Conservation (phyloP, 2,329 filamentous ascomycete species). For the Apiospora marii region DNA sequence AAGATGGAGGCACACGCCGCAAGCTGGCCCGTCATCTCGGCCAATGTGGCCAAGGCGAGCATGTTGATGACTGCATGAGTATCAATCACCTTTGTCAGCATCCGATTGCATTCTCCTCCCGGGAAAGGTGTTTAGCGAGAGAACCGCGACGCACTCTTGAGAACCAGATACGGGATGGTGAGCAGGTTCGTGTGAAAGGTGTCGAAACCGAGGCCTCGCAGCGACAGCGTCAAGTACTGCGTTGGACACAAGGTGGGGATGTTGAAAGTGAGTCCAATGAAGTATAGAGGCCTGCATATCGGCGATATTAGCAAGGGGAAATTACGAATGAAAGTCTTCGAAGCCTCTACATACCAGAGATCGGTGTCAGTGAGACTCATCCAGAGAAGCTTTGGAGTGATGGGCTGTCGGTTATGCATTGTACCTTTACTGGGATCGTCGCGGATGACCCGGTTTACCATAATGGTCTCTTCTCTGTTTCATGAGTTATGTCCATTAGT, state of each 20-base stretch:
- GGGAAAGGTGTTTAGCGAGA: constrained; percentile 29
- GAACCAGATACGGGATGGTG: constrained; percentile 54
- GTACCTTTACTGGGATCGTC: constrained; percentile 66
- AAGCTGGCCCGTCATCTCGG: constrained; percentile 54
- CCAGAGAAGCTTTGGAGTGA: constrained; percentile 57
- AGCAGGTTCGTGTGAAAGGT: constrained; percentile 62
- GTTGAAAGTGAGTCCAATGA: constrained; percentile 52
- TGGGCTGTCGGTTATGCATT: constrained; percentile 64
- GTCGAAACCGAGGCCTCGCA: constrained; percentile 39
- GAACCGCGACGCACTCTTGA: constrained; percentile 41
- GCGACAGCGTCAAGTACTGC: constrained; percentile 38
- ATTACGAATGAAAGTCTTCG: too few relatives aligned
- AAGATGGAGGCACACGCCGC: constrained; percentile 55
- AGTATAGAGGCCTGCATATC: constrained; percentile 54
- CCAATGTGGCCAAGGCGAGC: constrained; percentile 57
- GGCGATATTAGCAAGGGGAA: too few relatives aligned
- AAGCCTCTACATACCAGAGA: too few relatives aligned
- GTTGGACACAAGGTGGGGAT: constrained; percentile 47
- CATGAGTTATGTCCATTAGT: constrained; percentile 62
- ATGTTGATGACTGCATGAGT: constrained; percentile 46
- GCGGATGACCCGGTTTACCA: constrained; percentile 63
- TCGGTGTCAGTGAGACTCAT: constrained; percentile 62
- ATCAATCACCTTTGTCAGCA: constrained; percentile 33
- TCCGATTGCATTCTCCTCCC: too few relatives aligned
- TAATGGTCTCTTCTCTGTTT: constrained; percentile 63